Base-by-base conservation (phyloP, 371 early-diverging fungal species). In the Basidiobolus meristosporus region DNA sequence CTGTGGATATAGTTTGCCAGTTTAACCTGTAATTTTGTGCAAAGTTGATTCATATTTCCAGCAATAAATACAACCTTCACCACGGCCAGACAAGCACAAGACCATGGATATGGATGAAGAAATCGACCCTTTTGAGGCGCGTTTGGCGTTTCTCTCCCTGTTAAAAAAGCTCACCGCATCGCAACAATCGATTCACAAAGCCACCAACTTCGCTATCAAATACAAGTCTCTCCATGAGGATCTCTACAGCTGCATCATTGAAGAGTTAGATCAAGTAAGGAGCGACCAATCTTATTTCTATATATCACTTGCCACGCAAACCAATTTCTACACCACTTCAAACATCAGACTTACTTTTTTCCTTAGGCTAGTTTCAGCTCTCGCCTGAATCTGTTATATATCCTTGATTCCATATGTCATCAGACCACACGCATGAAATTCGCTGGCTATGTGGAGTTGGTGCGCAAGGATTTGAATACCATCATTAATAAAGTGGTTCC, bases 81-180 rank as follows among this genome's bases (percentile, higher is more conserved):
- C 9, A n/a, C n/a, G n/a, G n/a, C 9, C 9, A 26, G 3, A 26
- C 26, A 26, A 26, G 9, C 26, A 26, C 9, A 26, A 26, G 26
- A 26, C 5, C 9, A 26, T 26, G 26, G 26, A 26, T 26, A 26
- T 26, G 26, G 26, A 26, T 9, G 26, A 26, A 26, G 26, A 26
- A 26, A 63, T 68, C n/a, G 82, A 81, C 51, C 80, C 80, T 0
- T 82, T 82, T 39, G 79, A 79, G 59, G 77, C 76, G 39, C 70
- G 80, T 28, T 45, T 82, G 35, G 47, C 55, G 10, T 82, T 82
- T 42, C 46, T 70, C 31, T 51, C 59, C n/a, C 43, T 74, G 41
- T 54, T 82, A 33, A 60, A 66, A 43, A 73, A 73, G 51, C 61
- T 82, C n/a, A 77, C 67, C 45, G 78, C 77, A 12, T 68, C 80